These are phyloP conservation scores for Mucor racemosus DNA, from an alignment of 371 early-diverging fungal species.

Conservation along the genomic window DNA sequence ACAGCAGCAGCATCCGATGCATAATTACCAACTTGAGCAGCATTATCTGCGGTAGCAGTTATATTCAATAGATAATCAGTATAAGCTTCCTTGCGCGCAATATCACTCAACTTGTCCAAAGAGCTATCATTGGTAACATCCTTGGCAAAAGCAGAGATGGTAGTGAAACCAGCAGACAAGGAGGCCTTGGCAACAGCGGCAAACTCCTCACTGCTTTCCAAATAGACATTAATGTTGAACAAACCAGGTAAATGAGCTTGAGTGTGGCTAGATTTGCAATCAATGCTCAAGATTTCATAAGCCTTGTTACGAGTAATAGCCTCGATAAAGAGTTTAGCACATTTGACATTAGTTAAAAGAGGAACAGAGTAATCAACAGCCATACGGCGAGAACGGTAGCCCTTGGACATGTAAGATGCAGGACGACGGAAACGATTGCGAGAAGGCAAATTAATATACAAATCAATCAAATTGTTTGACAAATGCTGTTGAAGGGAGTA, in stretches of 20 bases:
- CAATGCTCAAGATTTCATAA: constrained; percentile 78
- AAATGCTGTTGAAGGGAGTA: constrained; percentile 93
- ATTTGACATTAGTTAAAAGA: constrained; percentile 97
- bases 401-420: constrained; percentile 93
- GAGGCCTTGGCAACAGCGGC: constrained; percentile 70
- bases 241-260: constrained; percentile 87
- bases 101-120: constrained; percentile 59
- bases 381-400: constrained; percentile 94
- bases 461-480: constrained; percentile 94
- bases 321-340: constrained; percentile 96
- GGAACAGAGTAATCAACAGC: constrained; percentile 96
- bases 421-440: constrained; percentile 95
- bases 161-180: constrained; percentile 86
- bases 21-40: constrained; percentile 35
- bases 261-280: constrained; percentile 87
- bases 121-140: constrained; percentile 61
- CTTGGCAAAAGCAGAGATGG: constrained; percentile 65
- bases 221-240: constrained; percentile 76
- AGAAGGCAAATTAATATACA: constrained; percentile 97
- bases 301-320: constrained; percentile 82
- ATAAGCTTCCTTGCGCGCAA: constrained; percentile 62
- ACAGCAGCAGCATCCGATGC: constrained; percentile 58
- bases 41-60: constrained; percentile 70
- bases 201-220: constrained; percentile 63
- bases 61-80: constrained; percentile 80